A percentile compares a stretch with the other conserved stretches of the same genome.
Conservation (phyloP, 805 yeast species). For the Zygoascus bituminiphila region DNA sequence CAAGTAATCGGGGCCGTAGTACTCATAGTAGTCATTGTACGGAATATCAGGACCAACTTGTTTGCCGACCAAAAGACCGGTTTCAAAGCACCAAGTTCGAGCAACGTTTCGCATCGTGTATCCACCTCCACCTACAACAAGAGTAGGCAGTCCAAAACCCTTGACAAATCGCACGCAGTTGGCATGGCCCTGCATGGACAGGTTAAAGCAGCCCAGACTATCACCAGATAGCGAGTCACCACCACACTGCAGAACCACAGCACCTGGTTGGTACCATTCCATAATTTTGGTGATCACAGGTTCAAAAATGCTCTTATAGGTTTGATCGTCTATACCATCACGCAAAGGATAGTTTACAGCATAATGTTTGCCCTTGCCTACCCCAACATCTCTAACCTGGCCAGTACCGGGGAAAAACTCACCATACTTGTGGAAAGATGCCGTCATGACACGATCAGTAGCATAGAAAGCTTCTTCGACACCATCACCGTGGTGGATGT, state of each 20-base stretch:
- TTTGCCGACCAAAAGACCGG: conserved; percentile 65
- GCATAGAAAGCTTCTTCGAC: conserved; percentile 95
- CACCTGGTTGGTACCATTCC: conserved; percentile 86
- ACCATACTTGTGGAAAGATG: conserved; percentile 92
- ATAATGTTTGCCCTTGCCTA: conserved; percentile 82
- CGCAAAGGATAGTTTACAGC: conserved; percentile 86
- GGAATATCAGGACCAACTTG: conserved; percentile 53
- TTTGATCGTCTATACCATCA: conserved; percentile 93
- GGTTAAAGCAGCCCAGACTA: conserved; percentile 86
- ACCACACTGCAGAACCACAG: conserved; percentile 93
- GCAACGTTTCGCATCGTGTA: conserved; percentile 94
- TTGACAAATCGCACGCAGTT: conserved; percentile 88
- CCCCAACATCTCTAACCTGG: conserved; percentile 77
- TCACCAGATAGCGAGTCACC: conserved; percentile 94
- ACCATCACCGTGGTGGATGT: conserved; percentile 96
- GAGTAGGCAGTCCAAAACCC: conserved; percentile 80
- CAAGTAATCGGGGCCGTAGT: conserved; percentile 94
- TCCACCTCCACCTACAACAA: conserved; percentile 96
- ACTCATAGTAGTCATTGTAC: conserved; percentile 93
- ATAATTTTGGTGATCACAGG: conserved; percentile 74
- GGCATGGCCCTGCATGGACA: conserved; percentile 89
- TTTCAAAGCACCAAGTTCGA: conserved; percentile 92
- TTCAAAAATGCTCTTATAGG: conserved; percentile 68
- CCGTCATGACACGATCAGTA: conserved; percentile 94
- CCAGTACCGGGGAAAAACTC: conserved; percentile 98